Evolutionary conservation across 2,329 filamentous ascomycete species (phyloP).

Genomic region (Trichoderma pleuroti): DNA sequence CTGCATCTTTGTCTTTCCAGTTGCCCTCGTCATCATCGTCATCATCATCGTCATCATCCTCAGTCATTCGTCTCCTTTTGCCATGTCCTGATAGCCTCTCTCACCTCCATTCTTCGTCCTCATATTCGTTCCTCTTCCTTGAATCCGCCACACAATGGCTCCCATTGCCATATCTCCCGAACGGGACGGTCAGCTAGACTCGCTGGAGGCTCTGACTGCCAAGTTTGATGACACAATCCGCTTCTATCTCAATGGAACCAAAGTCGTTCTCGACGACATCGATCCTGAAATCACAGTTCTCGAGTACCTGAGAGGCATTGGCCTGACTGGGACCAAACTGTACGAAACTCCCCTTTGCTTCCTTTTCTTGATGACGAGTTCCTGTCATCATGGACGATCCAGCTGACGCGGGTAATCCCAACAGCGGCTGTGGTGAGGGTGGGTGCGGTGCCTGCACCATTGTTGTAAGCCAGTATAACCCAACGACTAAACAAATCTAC

Average conservation of each 20-base stretch:
- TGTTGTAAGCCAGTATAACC: constrained; percentile 89
- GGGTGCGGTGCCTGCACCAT: constrained; percentile 96
- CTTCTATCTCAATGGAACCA: constrained; percentile 94
- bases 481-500: constrained; percentile 87
- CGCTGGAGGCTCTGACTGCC: constrained; percentile 56
- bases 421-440: constrained; percentile 83
- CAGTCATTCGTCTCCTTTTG: neutral
- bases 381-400: neutral
- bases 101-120: neutral
- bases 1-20: neutral
- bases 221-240: constrained; percentile 81
- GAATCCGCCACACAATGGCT: constrained; percentile 42
- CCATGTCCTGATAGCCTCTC: neutral
- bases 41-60: neutral
- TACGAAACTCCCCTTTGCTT: constrained; percentile 32
- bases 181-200: constrained; percentile 34
- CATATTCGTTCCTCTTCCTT: neutral
- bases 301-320: constrained; percentile 89
- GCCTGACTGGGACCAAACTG: constrained; percentile 91
- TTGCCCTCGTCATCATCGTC: no score
- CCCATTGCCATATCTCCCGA: constrained; percentile 53
- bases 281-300: constrained; percentile 90
- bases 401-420: constrained; percentile 17
- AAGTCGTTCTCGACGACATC: constrained; percentile 76
- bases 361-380: neutral